A percentile compares a stretch with the other conserved stretches of the same genome.
These are phyloP conservation scores for Takashimella koratensis DNA, from an alignment of 1,284 basidiomycete species.

Conservation along the genomic window DNA sequence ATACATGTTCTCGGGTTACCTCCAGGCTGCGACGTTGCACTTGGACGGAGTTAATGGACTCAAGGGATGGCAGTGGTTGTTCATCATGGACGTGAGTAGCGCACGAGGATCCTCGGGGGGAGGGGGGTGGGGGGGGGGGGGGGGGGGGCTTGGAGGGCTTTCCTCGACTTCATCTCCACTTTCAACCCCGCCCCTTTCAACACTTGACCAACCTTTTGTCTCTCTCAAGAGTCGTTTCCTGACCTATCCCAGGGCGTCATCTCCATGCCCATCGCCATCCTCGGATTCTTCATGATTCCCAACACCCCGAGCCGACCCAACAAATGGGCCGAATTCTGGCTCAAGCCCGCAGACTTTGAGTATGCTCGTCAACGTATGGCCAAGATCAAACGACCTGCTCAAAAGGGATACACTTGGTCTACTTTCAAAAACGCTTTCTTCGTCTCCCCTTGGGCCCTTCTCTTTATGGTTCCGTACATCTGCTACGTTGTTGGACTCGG, in stretches of 20 bases:
- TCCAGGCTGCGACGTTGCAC: constrained; percentile 21
- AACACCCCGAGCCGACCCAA: constrained; percentile 17
- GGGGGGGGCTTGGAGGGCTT: no score
- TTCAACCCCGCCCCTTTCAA: background rate
- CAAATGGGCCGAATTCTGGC: constrained; percentile 19
- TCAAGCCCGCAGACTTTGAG: constrained; percentile 15
- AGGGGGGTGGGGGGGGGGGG: no score
- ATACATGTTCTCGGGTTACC: constrained; percentile 33
- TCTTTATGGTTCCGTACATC: constrained; percentile 16
- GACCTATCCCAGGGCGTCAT: constrained; percentile 5
- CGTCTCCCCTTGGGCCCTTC: background rate
- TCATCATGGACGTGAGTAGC: constrained; percentile 5
- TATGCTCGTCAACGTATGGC: constrained; percentile 15
- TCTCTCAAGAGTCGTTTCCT: background rate
- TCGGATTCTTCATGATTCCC: constrained; percentile 7
- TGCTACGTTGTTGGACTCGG: constrained; percentile 18
- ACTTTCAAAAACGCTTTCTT: constrained; percentile 10
- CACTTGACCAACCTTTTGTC: background rate
- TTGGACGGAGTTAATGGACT: background rate
- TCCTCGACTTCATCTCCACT: no score
- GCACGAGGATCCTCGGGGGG: no score
- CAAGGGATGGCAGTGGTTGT: background rate
- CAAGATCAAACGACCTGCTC: constrained; percentile 14
- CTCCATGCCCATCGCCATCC: constrained; percentile 9
- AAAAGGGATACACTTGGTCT: constrained; percentile 14